Evolutionary conservation across 331 rosid genomes (phyloP).

Genomic region (Erythrophleum ivorense): DNA sequence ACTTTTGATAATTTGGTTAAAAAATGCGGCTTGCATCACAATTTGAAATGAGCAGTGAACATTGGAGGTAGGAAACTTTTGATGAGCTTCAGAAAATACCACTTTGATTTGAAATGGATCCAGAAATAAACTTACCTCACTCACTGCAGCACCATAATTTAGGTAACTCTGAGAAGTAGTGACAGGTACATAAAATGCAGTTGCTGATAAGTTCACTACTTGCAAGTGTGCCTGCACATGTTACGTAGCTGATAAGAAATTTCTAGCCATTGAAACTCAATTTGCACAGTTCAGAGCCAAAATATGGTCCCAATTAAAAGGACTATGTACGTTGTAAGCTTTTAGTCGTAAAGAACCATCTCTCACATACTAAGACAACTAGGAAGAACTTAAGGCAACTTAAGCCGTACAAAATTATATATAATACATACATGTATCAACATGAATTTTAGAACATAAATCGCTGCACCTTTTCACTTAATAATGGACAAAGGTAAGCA

Average conservation of each 20-base stretch:
- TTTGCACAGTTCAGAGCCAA: background rate
- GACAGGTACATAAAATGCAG: slow-evolving; percentile 59
- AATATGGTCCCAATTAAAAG: too few relatives aligned
- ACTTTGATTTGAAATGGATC: slow-evolving; percentile 10
- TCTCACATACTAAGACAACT: too few relatives aligned
- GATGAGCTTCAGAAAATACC: background rate
- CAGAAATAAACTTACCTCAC: slow-evolving; percentile 65
- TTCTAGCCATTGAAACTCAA: background rate
- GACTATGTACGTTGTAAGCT: too few relatives aligned
- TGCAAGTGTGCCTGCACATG: slow-evolving; percentile 65
- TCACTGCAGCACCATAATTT: slow-evolving; percentile 89
- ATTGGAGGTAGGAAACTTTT: background rate
- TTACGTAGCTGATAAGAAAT: slow-evolving; percentile 22
- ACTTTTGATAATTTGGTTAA: slow-evolving; percentile 1
- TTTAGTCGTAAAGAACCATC: background rate
- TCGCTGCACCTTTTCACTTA: too few relatives aligned
- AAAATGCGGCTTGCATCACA: slow-evolving; percentile 23
- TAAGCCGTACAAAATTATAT: background rate
- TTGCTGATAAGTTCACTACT: slow-evolving; percentile 71
- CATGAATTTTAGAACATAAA: too few relatives aligned
- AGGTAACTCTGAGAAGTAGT: slow-evolving; percentile 51
- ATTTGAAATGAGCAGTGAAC: slow-evolving; percentile 20
- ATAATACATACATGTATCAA: too few relatives aligned
- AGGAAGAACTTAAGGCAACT: background rate
- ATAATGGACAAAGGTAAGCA: too few relatives aligned